phyloP scores from a whole-genome alignment of 2,329 filamentous ascomycete genomes.

The Colletotrichum neosansevieriae region DNA sequence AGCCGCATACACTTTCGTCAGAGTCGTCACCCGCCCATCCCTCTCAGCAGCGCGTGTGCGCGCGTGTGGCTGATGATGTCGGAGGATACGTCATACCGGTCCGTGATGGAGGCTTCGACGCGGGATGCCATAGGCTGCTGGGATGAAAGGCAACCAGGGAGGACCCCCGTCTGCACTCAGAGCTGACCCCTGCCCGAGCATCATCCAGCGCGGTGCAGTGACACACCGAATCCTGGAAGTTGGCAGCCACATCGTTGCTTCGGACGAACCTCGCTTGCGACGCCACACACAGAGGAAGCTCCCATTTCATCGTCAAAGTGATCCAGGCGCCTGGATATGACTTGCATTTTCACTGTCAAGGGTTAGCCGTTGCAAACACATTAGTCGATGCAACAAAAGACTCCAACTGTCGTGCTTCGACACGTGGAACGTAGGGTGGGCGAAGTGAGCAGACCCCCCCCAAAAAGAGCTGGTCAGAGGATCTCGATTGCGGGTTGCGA shows the following conservation, averaged over 20 bases:
- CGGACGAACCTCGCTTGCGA: neutral
- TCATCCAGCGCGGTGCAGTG: conserved; percentile 13
- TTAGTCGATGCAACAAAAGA: neutral
- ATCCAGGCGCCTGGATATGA: neutral
- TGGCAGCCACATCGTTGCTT: conserved; percentile 37
- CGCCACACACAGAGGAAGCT: conserved; percentile 25
- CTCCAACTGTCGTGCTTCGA: conserved; percentile 1
- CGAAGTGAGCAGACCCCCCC: neutral
- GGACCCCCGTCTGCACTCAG: conserved; percentile 26
- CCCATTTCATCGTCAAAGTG: neutral
- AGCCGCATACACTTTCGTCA: conserved; percentile 16
- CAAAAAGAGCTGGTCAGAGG: conserved; percentile 24
- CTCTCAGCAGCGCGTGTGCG: conserved; percentile 18
- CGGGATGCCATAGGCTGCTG: conserved; percentile 34
- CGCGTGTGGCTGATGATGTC: conserved; percentile 38
- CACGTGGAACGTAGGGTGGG: conserved; percentile 18
- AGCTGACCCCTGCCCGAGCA: conserved; percentile 30
- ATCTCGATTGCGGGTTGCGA: conserved; percentile 38
- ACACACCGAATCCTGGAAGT: conserved; percentile 34
- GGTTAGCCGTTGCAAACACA: neutral
- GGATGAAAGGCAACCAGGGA: conserved; percentile 13
- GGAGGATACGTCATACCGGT: conserved; percentile 36
- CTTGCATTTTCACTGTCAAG: no score
- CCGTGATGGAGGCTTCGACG: conserved; percentile 37
- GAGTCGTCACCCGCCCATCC: conserved; percentile 36